phyloP scores from a whole-genome alignment of 805 yeast species.

The Helenozyma baotianmanensis region DNA sequence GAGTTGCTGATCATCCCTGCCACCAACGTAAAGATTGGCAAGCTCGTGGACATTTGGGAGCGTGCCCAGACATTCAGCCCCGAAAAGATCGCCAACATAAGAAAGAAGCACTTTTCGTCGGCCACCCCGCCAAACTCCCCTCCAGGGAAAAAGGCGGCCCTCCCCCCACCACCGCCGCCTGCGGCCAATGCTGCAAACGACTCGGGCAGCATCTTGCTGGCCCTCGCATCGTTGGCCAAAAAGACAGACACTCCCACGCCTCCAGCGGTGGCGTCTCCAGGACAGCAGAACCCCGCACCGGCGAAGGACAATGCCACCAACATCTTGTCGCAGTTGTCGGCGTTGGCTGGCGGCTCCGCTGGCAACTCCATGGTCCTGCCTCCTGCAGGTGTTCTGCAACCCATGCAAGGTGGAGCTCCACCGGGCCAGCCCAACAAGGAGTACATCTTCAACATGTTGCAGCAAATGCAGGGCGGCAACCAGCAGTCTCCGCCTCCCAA shows the following conservation, averaged over 20 bases:
- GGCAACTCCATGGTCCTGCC: conserved; percentile 8
- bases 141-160: conserved; percentile 27
- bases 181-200: conserved; percentile 29
- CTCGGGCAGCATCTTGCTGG: conserved; percentile 64
- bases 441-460: conserved; percentile 48
- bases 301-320: conserved; percentile 27
- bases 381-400: conserved; percentile 9
- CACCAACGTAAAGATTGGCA: conserved; percentile 66
- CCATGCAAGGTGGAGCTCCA: no score
- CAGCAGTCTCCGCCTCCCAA: no score
- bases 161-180: conserved; percentile 2
- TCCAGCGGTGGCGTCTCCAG: conserved; percentile 24
- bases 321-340: conserved; percentile 41
- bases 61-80: conserved; percentile 73
- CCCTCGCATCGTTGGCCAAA: conserved; percentile 61
- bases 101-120: conserved; percentile 55
- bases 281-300: conserved; percentile 11
- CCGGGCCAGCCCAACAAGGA: conserved; percentile 23
- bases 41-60: conserved; percentile 90
- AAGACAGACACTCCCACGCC: conserved; percentile 29
- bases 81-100: conserved; percentile 49
- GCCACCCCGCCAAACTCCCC: conserved; percentile 68
- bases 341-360: conserved; percentile 26
- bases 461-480: conserved; percentile 39
- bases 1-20: conserved; percentile 49